Evolutionary conservation across 202 grass and related monocot species (phyloP).

Genomic region (Setaria viridis): DNA sequence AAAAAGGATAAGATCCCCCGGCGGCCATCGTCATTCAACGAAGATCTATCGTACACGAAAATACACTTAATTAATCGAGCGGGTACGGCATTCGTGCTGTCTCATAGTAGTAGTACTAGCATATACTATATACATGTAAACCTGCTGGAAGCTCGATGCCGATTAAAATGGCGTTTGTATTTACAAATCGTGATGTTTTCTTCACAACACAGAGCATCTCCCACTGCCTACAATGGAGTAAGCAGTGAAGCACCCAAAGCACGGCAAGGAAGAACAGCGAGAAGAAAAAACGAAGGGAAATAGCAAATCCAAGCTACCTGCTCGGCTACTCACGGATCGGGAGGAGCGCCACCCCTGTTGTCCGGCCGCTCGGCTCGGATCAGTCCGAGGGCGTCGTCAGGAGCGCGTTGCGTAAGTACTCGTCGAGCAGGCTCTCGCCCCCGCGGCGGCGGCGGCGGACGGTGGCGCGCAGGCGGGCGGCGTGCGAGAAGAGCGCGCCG

Average conservation of each 20-base stretch:
- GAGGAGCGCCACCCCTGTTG: background rate
- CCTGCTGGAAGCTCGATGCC: background rate
- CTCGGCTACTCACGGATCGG: background rate
- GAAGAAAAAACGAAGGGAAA: background rate
- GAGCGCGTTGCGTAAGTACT: slow-evolving; percentile 38
- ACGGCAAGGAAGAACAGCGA: background rate
- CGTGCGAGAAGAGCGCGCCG: slow-evolving; percentile 11
- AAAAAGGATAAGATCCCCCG: no score
- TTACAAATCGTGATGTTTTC: background rate
- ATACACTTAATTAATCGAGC: no score
- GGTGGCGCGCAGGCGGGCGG: slow-evolving; percentile 38
- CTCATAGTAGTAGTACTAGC: no score
- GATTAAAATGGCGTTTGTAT: background rate
- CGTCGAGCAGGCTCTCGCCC: background rate
- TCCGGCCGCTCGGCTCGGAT: background rate
- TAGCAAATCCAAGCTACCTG: background rate
- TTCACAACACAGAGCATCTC: background rate
- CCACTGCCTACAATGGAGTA: no score
- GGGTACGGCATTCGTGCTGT: no score
- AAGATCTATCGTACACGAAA: no score
- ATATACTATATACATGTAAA: no score
- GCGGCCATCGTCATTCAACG: no score
- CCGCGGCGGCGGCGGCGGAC: background rate
- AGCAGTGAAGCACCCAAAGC: background rate
- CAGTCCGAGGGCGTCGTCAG: slow-evolving; percentile 24